A percentile compares a stretch with the other conserved stretches of the same genome.
These are phyloP conservation scores for Trichophyton simii DNA, from an alignment of 2,329 filamentous ascomycete genomes.

Conservation along the genomic window DNA sequence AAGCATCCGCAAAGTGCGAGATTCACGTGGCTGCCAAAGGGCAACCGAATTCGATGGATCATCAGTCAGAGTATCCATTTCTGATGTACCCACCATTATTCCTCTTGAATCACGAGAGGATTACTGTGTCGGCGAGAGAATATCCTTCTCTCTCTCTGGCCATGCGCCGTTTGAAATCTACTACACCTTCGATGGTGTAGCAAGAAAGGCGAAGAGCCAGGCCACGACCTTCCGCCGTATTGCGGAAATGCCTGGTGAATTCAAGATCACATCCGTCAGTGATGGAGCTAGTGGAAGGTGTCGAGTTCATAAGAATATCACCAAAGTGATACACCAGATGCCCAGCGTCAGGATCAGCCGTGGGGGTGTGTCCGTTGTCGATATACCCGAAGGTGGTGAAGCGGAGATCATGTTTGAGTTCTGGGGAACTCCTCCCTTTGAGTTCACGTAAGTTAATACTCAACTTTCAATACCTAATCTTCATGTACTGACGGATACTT, in stretches of 20 bases:
- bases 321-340: constrained; percentile 78
- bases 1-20: constrained; percentile 77
- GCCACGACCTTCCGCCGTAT: constrained; percentile 84
- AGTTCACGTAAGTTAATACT: constrained; percentile 55
- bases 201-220: constrained; percentile 58
- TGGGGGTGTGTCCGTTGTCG: constrained; percentile 65
- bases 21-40: constrained; percentile 73
- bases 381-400: constrained; percentile 93
- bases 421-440: constrained; percentile 87
- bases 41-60: constrained; percentile 59
- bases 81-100: constrained; percentile 83
- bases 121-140: constrained; percentile 90
- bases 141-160: constrained; percentile 83
- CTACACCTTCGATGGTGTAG: constrained; percentile 72
- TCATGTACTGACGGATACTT: constrained; percentile 1
- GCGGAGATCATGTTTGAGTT: constrained; percentile 92
- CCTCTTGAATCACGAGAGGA: constrained; percentile 72
- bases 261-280: constrained; percentile 72
- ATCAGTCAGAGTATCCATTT: constrained; percentile 80
- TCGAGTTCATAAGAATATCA: constrained; percentile 62
- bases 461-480: background rate
- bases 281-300: constrained; percentile 78
- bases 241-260: constrained; percentile 79
- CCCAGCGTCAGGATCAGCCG: constrained; percentile 83
- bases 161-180: constrained; percentile 84